Evolutionary conservation across 257 asterid genomes (phyloP).

Genomic region (Fraxinus americana): DNA sequence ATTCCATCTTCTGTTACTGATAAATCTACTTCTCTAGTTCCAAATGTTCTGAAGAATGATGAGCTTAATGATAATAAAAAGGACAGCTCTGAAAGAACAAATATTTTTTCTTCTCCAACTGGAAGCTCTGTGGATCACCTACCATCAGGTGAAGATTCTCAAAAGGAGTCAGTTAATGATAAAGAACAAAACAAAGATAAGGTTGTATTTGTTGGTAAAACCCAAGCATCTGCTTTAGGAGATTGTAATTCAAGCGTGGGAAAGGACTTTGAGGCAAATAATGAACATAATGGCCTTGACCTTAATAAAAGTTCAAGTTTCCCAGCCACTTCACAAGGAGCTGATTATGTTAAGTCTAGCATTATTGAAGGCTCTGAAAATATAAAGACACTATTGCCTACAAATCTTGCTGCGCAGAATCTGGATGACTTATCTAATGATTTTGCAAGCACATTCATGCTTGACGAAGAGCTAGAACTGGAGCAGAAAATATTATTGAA

Average conservation of each 20-base stretch:
- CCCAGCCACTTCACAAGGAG: constrained; percentile 31
- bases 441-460: constrained; percentile 70
- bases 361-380: constrained; percentile 27
- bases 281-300: constrained; percentile 22
- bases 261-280: constrained; percentile 27
- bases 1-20: constrained; percentile 37
- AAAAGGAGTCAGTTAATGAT: constrained; percentile 24
- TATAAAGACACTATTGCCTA: constrained; percentile 22
- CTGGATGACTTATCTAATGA: constrained; percentile 57
- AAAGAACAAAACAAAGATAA: constrained; percentile 32
- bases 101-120: constrained; percentile 29
- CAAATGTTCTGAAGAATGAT: constrained; percentile 34
- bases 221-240: constrained; percentile 27
- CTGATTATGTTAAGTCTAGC: constrained; percentile 26
- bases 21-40: constrained; percentile 36
- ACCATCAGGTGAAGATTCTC: constrained; percentile 26
- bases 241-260: constrained; percentile 30
- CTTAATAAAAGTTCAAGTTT: constrained; percentile 29
- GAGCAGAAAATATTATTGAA: constrained; percentile 45
- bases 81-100: constrained; percentile 33
- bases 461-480: constrained; percentile 81
- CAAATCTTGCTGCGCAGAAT: constrained; percentile 35
- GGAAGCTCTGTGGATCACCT: constrained; percentile 32
- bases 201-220: constrained; percentile 30
- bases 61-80: constrained; percentile 38